Conservation (phyloP, 768 basidiomycete species). For the Boletus rubescentipes region DNA sequence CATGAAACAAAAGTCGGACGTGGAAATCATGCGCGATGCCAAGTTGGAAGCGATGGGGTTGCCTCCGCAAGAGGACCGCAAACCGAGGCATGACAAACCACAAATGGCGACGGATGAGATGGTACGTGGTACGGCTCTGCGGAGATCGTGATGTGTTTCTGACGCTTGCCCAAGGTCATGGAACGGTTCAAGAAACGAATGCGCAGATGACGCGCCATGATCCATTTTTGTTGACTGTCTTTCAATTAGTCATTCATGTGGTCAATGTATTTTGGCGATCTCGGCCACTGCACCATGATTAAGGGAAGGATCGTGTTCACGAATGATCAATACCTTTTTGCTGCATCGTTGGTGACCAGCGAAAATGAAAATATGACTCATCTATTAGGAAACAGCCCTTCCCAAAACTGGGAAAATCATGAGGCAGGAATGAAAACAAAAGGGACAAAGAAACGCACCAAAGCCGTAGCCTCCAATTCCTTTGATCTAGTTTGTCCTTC, state of each 20-base stretch:
- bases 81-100: constrained; percentile 49
- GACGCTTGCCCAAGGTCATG: constrained; percentile 64
- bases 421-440: no score
- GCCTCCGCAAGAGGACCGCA: constrained; percentile 42
- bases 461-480: no score
- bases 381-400: no score
- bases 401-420: no score
- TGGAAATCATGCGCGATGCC: constrained; percentile 84
- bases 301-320: no score
- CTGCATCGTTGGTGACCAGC: no score
- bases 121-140: constrained; percentile 42
- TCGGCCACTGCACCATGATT: no score
- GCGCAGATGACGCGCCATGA: constrained; percentile 53
- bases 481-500: no score
- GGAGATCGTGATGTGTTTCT: background rate
- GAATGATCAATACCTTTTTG: no score
- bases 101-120: constrained; percentile 92
- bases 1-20: constrained; percentile 80
- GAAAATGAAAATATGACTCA: no score
- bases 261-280: background rate
- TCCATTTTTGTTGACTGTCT: constrained; percentile 23
- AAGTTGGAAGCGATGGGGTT: constrained; percentile 85
- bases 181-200: constrained; percentile 97
- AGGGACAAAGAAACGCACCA: no score
- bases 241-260: background rate